These are phyloP conservation scores for Aspergillus campestris DNA, from an alignment of 495 filamentous ascomycete genomes.

Conservation along the genomic window DNA sequence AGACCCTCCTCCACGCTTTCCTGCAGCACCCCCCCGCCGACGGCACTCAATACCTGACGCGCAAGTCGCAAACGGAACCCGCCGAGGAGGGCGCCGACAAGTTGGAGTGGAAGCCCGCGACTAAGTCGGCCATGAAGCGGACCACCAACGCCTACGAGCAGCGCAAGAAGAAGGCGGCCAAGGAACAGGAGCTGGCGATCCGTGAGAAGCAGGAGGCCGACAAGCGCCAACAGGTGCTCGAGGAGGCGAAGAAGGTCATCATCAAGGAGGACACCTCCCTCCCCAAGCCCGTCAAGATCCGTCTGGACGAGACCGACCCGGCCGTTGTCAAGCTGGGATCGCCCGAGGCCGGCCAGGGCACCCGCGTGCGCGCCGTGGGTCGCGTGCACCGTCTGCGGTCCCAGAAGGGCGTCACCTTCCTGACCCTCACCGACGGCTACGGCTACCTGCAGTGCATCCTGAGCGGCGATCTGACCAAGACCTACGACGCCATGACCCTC, in stretches of 20 bases:
- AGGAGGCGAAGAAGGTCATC: conserved; percentile 82
- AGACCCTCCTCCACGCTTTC: conserved; percentile 69
- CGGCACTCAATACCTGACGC: conserved; percentile 54
- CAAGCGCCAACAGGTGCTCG: conserved; percentile 55
- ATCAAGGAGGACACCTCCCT: conserved; percentile 74
- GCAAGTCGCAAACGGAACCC: conserved; percentile 58
- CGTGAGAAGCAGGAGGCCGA: conserved; percentile 66
- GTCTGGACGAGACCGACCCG: conserved; percentile 56
- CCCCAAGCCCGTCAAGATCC: conserved; percentile 68
- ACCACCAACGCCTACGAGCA: conserved; percentile 60
- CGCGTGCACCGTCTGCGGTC: conserved; percentile 75
- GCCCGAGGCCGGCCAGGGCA: conserved; percentile 49
- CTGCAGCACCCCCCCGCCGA: conserved; percentile 57
- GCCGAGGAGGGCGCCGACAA: conserved; percentile 48
- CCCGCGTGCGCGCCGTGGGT: conserved; percentile 74
- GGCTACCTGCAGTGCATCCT: conserved; percentile 86
- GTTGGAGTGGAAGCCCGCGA: conserved; percentile 68
- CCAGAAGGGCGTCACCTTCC: conserved; percentile 83
- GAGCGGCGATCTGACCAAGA: conserved; percentile 75
- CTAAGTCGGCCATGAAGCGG: conserved; percentile 80
- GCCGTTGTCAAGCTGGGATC: conserved; percentile 52
- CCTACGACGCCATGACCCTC: conserved; percentile 83
- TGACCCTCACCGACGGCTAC: conserved; percentile 82
- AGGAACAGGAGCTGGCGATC: conserved; percentile 57
- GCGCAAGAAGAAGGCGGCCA: conserved; percentile 69